Evolutionary conservation across 495 filamentous ascomycete species (phyloP), one percentile per base, ranked within the genome.

Genomic region (Hyphodiscus hymeniophilus): DNA sequence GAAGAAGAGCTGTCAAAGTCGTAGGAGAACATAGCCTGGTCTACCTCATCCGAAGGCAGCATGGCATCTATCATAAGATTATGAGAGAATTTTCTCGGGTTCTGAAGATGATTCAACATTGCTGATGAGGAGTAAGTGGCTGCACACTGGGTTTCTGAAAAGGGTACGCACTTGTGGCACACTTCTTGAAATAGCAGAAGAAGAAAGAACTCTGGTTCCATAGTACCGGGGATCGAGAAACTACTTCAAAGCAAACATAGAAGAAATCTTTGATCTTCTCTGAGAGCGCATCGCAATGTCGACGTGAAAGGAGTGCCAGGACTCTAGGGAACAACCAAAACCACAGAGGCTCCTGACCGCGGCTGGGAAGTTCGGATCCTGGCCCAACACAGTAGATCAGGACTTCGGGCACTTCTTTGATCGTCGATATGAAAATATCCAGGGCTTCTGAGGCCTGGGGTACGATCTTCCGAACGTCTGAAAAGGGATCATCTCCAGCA

Each of bases 321-420:
- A 89, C 49, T 56, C 75, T 76, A 12, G 82, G 79, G 16, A 87
- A 60, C 5, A 97, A 67, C 87, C 89, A 92, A n/a, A 87, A 60
- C 67, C 82, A 86, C 18, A 95, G 68, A 11, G 84, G 87, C 20
- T 82, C 76, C 33, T 64, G 61, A 32, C 73, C 70, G 44, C 73
- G 69, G 44, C 71, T 22, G 68, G 57, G 48, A 66, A 68, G 26
- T 45, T 54, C 24, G 8, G 17, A 44, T 49, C 32, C 56, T 22
- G 16, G 8, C 13, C 22, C 33, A 28, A 66, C 63, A 13, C 62
- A 59, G 38, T 61, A 77, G 38, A 75, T 71, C n/a, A 96, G 64
- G 12, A 85, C 75, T 30, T 77, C 68, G 0, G 92, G 90, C 3
- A 80, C 84, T 56, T 87, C 84, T 43, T 77, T 72, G 48, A 96